Base-by-base conservation (phyloP, 2,329 filamentous ascomycete species). In the Annulohypoxylon truncatum region DNA sequence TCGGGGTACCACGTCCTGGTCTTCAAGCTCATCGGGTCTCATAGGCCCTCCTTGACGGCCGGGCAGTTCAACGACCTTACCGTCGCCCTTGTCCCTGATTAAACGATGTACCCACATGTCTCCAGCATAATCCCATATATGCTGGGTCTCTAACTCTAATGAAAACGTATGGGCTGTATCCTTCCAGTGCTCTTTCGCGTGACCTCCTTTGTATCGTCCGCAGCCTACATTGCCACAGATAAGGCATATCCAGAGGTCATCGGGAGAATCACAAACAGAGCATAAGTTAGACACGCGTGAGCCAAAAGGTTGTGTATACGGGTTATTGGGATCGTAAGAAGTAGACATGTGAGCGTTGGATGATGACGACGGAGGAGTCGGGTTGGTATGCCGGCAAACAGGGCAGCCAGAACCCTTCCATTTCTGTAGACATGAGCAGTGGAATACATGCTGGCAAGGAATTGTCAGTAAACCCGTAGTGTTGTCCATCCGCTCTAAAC, bases 51-150 rank as follows among this genome's bases (percentile, higher is more conserved):
- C 67, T 54, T 72, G 81, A 69, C 74, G 81, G 2, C 86, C 85
- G 0, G 94, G 93, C n/a, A 97, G 84, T 78, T 98, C 95, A 15
- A 97, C 92, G 2, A 97, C 85, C 78, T 97, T 97, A 22, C 93
- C 93, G 77, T 97, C 94, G 8, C 93, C 90, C 81, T 97, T 97
- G 75, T 94, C 93, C 70, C 97, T 92, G 60, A 99, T 97, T 54
- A 98, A 88, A 8, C 96, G 90, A 79, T 99, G 96, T 51, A 98
- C 96, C 85, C 97, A 99, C 75, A 91, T 92, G 76, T 99, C 96
- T 3, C 93, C 94, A 0, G 92, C 93, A 70, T 99, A 99, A 79
- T 99, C 96, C 96, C 96, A 99, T 1, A 99, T 94, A 73, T 97
- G 91, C 77, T 99, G 95, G 0, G 94, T 97, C 67, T 91, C 89